Conservation (phyloP, 2,329 filamentous ascomycete species). For the Myriosclerotinia duriaeana region DNA sequence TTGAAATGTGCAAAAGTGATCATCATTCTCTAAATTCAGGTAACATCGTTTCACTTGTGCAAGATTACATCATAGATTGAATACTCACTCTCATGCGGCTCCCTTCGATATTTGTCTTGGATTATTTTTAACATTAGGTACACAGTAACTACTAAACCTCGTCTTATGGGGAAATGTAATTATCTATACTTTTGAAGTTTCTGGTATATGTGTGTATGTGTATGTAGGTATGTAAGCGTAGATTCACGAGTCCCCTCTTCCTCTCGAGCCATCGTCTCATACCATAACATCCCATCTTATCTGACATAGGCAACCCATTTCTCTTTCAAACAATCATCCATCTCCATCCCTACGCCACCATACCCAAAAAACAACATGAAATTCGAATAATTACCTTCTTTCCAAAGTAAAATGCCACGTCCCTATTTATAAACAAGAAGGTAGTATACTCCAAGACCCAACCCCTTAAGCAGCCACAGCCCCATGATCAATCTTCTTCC, state of each 20-base stretch:
- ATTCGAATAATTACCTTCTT: not conserved
- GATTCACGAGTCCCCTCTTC: not conserved
- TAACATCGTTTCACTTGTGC: too few species aligned
- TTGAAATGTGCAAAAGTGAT: too few species aligned
- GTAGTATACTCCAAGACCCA: not conserved
- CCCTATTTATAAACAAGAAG: not conserved
- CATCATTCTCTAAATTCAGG: too few species aligned
- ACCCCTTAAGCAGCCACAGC: slow-evolving; percentile 29
- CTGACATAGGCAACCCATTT: not conserved
- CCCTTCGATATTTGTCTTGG: too few species aligned
- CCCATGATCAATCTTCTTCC: slow-evolving; percentile 35
- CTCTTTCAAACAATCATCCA: not conserved
- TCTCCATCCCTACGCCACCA: too few species aligned
- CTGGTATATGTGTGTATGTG: not conserved
- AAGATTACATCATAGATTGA: too few species aligned
- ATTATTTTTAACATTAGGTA: too few species aligned
- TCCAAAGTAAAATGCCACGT: not conserved
- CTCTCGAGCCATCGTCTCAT: not conserved
- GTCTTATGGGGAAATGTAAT: too few species aligned
- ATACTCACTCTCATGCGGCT: too few species aligned
- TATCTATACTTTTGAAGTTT: too few species aligned
- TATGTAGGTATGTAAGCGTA: not conserved
- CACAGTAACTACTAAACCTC: too few species aligned
- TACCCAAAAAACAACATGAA: too few species aligned
- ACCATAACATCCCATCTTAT: not conserved